Conservation (phyloP, 2,329 filamentous ascomycete species). For the Juglanconis juglandina region DNA sequence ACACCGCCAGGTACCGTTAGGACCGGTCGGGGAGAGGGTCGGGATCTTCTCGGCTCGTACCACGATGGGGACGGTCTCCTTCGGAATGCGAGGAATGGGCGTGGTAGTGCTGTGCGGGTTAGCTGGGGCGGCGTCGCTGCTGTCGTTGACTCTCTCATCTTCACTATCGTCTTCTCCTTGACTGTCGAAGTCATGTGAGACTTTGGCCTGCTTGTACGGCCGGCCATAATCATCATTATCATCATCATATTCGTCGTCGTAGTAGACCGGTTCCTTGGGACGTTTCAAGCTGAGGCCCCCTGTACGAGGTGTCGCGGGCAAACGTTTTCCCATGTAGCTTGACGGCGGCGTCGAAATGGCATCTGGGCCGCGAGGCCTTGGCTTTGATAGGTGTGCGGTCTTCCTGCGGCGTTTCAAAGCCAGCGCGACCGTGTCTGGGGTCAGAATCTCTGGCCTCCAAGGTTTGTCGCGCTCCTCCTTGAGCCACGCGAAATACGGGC, state of each 20-base stretch:
- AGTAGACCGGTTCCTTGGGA: constrained; percentile 21
- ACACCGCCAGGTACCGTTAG: constrained; percentile 65
- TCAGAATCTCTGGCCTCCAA: constrained; percentile 25
- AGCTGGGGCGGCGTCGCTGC: constrained; percentile 13
- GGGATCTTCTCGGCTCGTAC: constrained; percentile 49
- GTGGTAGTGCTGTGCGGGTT: constrained; percentile 1
- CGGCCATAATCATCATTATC: constrained; percentile 38
- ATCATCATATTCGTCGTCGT: constrained; percentile 33
- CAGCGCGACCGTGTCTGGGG: constrained; percentile 21
- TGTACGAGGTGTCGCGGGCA: constrained; percentile 15
- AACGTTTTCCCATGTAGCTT: constrained; percentile 20
- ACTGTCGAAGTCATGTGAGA: constrained; percentile 31
- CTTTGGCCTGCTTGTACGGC: constrained; percentile 31
- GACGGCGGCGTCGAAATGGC: constrained; percentile 19
- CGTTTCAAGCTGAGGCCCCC: constrained; percentile 6
- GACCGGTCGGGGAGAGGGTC: constrained; percentile 47
- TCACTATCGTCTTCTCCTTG: constrained; percentile 24
- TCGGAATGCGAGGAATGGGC: constrained; percentile 20
- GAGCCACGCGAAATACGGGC: constrained; percentile 34
- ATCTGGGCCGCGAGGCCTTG: background rate
- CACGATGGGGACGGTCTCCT: constrained; percentile 38
- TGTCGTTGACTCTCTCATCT: constrained; percentile 21
- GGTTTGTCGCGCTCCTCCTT: constrained; percentile 26
- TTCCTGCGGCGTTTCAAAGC: constrained; percentile 24
- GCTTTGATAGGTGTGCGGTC: background rate